These are phyloP conservation scores for Metarhizium sp. DNA, from an alignment of 2,329 filamentous ascomycete genomes.

Conservation along the genomic window DNA sequence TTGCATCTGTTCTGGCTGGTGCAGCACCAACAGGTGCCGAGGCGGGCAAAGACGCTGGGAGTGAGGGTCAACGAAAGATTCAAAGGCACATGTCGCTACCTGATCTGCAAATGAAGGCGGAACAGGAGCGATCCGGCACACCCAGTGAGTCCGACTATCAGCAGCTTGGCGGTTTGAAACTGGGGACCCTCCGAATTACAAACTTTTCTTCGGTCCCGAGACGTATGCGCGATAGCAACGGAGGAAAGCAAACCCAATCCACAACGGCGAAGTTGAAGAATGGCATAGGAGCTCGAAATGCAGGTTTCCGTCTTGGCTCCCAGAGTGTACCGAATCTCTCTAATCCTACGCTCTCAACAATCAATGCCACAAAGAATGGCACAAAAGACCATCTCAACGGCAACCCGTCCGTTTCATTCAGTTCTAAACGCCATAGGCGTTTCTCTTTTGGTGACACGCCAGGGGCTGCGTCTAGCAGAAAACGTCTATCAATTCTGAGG, in stretches of 20 bases:
- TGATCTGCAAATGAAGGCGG: constrained; percentile 7
- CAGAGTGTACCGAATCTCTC: neutral
- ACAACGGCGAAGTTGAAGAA: neutral
- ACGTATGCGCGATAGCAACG: constrained; percentile 7
- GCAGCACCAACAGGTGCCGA: neutral
- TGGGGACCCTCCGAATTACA: constrained; percentile 52
- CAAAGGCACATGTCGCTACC: constrained; percentile 27
- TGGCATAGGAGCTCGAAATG: neutral
- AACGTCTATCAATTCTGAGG: neutral
- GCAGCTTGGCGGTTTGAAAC: constrained; percentile 52
- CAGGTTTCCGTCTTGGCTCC: neutral
- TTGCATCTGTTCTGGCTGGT: neutral
- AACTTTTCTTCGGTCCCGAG: constrained; percentile 48
- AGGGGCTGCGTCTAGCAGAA: neutral
- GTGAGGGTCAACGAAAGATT: neutral
- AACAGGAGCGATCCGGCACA: constrained; percentile 20
- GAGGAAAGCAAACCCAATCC: neutral
- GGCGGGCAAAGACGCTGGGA: neutral
- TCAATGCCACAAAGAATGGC: neutral
- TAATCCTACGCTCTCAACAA: neutral
- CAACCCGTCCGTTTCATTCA: neutral
- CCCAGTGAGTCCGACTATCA: constrained; percentile 47
- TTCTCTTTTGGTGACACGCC: neutral
- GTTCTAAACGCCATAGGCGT: neutral
- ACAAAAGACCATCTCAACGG: neutral